phyloP scores from a whole-genome alignment of 495 filamentous ascomycete genomes.

The Penicillium argentinense region DNA sequence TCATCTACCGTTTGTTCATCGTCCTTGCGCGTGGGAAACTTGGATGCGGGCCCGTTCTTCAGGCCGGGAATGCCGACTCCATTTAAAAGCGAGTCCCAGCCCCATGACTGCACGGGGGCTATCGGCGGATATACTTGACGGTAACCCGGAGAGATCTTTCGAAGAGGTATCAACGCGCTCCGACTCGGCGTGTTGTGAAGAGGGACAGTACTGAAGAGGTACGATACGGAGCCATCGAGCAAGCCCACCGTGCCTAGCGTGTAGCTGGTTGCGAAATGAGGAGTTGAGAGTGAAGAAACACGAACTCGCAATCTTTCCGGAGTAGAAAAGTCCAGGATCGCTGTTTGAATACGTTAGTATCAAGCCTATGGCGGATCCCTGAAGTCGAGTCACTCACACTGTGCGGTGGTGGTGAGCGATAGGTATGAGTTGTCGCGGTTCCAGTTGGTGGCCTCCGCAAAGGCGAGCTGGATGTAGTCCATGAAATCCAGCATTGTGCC shows the following conservation, averaged over 20 bases:
- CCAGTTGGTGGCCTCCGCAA: conserved; percentile 85
- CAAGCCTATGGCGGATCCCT: conserved; percentile 8
- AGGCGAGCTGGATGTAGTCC: conserved; percentile 94
- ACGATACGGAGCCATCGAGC: conserved; percentile 89
- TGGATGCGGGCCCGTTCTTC: conserved; percentile 4
- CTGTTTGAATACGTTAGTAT: conserved; percentile 39
- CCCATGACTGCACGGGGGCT: conserved; percentile 34
- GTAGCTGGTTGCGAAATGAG: conserved; percentile 90
- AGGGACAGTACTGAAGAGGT: conserved; percentile 81
- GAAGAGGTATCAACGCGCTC: conserved; percentile 61
- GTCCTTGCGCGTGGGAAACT: neutral
- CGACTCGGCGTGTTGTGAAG: conserved; percentile 54
- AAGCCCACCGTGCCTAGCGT: conserved; percentile 78
- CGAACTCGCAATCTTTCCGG: conserved; percentile 74
- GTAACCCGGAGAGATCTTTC: conserved; percentile 67
- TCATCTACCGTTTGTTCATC: conserved; percentile 13
- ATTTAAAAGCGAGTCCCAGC: conserved; percentile 36
- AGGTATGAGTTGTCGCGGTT: conserved; percentile 92
- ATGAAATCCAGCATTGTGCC: conserved; percentile 89
- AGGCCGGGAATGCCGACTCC: conserved; percentile 22
- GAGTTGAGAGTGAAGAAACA: conserved; percentile 85
- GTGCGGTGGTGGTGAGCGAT: conserved; percentile 79
- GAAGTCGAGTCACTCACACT: conserved; percentile 51
- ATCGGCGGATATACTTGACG: conserved; percentile 56
- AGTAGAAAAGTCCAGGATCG: conserved; percentile 79